Conservation (phyloP, 1,139 yeast genomes). For the Debaryomyces singareniensis region DNA sequence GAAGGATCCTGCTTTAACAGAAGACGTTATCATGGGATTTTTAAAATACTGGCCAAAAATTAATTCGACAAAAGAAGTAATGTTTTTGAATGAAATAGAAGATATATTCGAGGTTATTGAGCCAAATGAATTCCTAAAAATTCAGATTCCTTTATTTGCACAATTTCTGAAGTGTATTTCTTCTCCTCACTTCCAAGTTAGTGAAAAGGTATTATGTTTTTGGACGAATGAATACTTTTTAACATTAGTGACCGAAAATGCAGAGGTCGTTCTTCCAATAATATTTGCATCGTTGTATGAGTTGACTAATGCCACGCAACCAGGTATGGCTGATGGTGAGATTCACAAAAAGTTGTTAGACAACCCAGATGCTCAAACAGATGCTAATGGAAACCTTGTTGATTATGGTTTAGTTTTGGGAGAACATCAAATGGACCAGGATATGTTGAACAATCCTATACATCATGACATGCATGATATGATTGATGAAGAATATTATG, state of each 20-base stretch:
- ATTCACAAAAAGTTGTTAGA: constrained; percentile 38
- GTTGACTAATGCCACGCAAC: constrained; percentile 53
- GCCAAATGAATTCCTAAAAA: constrained; percentile 84
- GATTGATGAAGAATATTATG: constrained; percentile 42
- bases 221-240: constrained; percentile 95
- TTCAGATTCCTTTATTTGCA: constrained; percentile 89
- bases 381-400: constrained; percentile 42
- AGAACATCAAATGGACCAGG: constrained; percentile 12
- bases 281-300: constrained; percentile 88
- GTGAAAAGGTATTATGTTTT: constrained; percentile 88
- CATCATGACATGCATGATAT: constrained; percentile 13
- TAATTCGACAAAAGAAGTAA: constrained; percentile 89
- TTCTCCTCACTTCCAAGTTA: constrained; percentile 94
- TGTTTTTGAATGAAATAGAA: constrained; percentile 93
- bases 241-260: constrained; percentile 81
- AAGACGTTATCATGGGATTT: constrained; percentile 90
- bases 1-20: constrained; percentile 86
- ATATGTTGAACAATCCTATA: constrained; percentile 5
- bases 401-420: constrained; percentile 32
- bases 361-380: constrained; percentile 36
- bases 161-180: constrained; percentile 92
- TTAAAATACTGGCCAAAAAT: constrained; percentile 96
- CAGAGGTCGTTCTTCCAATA: constrained; percentile 88
- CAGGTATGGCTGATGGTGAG: constrained; percentile 42
- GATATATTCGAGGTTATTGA: constrained; percentile 96